A percentile compares a stretch with the other conserved stretches of the same genome.
These are phyloP conservation scores for Tuber aestivum DNA, from an alignment of 495 filamentous ascomycete genomes.

Conservation along the genomic window DNA sequence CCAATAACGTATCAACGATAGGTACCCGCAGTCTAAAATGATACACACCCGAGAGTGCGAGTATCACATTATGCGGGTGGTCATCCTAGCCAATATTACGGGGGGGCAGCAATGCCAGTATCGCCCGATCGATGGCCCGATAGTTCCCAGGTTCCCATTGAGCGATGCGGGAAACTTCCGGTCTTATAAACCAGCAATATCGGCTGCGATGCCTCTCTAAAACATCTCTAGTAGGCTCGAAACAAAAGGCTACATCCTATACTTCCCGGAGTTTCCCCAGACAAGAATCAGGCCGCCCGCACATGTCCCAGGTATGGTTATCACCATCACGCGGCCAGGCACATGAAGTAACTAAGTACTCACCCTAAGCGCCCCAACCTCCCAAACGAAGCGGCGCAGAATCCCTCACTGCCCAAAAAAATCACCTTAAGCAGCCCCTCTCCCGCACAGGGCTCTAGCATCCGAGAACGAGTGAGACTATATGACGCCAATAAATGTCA, in stretches of 20 bases:
- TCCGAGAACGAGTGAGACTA: neutral
- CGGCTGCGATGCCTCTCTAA: neutral
- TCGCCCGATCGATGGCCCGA: neutral
- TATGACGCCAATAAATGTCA: neutral
- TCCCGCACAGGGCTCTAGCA: neutral
- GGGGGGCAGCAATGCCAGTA: neutral
- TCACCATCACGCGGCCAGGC: neutral
- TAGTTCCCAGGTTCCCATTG: neutral
- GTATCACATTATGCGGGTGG: neutral
- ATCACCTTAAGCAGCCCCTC: neutral
- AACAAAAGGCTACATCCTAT: neutral
- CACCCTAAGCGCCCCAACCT: neutral
- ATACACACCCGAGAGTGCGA: neutral
- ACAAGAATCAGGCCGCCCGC: neutral
- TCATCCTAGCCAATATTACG: neutral
- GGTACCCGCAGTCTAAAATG: neutral
- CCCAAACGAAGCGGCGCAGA: neutral
- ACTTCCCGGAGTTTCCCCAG: neutral
- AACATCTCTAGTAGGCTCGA: neutral
- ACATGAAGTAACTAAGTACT: neutral
- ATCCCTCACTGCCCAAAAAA: neutral
- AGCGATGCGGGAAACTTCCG: neutral
- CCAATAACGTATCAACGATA: neutral
- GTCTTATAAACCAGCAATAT: neutral
- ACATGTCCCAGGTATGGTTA: neutral